Base-by-base conservation (phyloP, 208 protist genomes). In the Leishmania turanica region DNA sequence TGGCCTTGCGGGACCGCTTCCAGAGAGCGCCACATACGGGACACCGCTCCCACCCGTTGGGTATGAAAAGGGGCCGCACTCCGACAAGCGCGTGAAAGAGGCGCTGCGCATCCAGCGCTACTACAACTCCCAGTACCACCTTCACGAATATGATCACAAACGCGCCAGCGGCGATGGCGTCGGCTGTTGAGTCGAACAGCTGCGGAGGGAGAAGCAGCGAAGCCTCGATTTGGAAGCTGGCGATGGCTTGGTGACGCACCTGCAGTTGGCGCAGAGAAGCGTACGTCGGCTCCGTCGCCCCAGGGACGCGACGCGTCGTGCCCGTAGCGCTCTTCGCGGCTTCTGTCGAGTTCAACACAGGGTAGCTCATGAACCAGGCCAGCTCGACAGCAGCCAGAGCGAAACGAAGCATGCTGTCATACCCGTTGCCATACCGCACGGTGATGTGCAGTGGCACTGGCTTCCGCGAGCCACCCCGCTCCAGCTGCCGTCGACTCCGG, bases 31-130 rank as follows among this genome's bases (percentile, higher is more conserved):
- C 86, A 69, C 92, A 96, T 6, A 96, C 80, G 58, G 92, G 92
- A 74, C 90, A 96, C 42, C 83, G 75, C 56, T 92, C 89, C 82
- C 84, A 91, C 24, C 90, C 88, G 45, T 92, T 88, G 2, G 88
- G 81, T n/a, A 93, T 84, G n/a, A 70, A 80, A 42, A 96, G 87
- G 7, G 88, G 89, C 24, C 87, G 89, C 47, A 92, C 89, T 1
- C 92, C 92, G 47, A 94, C 84, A 34, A 92, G 64, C 13, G 89
- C 92, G 86, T 96, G 82, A 69, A 94, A 91, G 40, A 94, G 80
- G 17, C 90, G 89, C 82, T 93, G 89, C 58, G 87, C 84, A 65
- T 86, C 89, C 17, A 94, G 62, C 15, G 90, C 83, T 15, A 84
- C 86, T 54, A 85, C 82, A 21, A 89, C 3, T 42, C 80, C 81